Conservation (phyloP, 106 monocot species). For the Platanthera zijinensis region DNA sequence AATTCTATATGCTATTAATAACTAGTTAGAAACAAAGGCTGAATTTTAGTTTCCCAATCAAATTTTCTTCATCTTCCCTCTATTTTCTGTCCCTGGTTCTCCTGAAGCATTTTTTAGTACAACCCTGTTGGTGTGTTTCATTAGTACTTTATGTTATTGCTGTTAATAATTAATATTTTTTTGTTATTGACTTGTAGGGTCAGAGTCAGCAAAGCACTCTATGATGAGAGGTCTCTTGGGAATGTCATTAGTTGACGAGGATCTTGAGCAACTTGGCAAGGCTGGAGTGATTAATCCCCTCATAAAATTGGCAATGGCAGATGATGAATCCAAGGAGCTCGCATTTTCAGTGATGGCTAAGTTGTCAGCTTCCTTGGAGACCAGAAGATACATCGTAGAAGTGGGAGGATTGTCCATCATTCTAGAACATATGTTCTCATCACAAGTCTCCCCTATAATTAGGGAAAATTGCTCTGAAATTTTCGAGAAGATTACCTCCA, state of each 20-base stretch:
- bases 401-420: conserved; percentile 13
- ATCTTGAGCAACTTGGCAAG: conserved; percentile 15
- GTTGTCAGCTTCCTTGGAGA: conserved; percentile 8
- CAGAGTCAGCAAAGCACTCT: conserved; percentile 11
- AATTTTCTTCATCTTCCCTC: no score
- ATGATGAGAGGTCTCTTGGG: conserved; percentile 10
- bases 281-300: conserved; percentile 14
- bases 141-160: background rate
- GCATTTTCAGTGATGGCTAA: conserved; percentile 14
- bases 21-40: no score
- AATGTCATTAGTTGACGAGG: conserved; percentile 15
- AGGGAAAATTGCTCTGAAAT: conserved; percentile 16
- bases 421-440: conserved; percentile 6
- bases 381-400: conserved; percentile 1
- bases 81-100: no score
- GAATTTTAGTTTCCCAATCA: no score
- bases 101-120: background rate
- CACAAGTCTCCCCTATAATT: conserved; percentile 5
- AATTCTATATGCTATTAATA: no score
- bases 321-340: conserved; percentile 13
- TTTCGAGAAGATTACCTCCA: conserved; percentile 11
- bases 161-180: background rate
- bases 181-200: conserved; percentile 7
- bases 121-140: background rate
- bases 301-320: conserved; percentile 10